Base-by-base conservation (phyloP, 805 yeast genomes). In the Candida golubevii region DNA sequence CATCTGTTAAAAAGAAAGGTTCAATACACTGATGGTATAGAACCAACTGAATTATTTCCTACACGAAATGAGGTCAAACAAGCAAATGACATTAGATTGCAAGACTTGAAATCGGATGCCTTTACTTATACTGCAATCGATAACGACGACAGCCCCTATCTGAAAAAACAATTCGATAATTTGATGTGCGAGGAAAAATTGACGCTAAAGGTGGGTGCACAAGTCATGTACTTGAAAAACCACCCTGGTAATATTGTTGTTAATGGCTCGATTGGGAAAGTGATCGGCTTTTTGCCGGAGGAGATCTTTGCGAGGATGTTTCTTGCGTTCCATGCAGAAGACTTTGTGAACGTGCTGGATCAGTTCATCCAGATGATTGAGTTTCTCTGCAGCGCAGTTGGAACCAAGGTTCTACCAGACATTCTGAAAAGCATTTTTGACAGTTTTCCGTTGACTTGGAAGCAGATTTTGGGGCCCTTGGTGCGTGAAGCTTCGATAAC, bases 171-270 rank as follows among this genome's bases (percentile, higher is more conserved):
- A 45, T 62, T 83, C 39, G 82, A 83, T 15, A 74, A 76, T 37
- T 69, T 88, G 33, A 82, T 90, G 85, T 95, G 93, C 36, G 85
- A 83, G 26, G 73, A 75, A 45, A 59, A 54, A 7, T 58, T 93
- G 12, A 72, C 69, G 2, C 64, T 86, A 54, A 86, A 85, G 56
- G 74, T 74, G 44, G 84, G 84, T 36, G 88, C 91, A 0, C 93
- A 85, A 62, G 95, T 86, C 0, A 85, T 86, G 91, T 79, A 85
- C 72, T 73, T 85, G 38, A 85, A 85, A 58, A 86, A 86, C 57
- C 72, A 82, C 45, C 41, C 45, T 6, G 91, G 84, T 57, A 83
- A 78, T 27, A 73, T 80, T 0, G 67, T 86, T 38, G 93, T 85
- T 9, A 86, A 86, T 63, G 95, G 95, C 0, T 80, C 89, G 0